These are phyloP conservation scores for Apiotrichum mycotoxinovorans DNA, from an alignment of 1,284 basidiomycete genomes.

Conservation along the genomic window DNA sequence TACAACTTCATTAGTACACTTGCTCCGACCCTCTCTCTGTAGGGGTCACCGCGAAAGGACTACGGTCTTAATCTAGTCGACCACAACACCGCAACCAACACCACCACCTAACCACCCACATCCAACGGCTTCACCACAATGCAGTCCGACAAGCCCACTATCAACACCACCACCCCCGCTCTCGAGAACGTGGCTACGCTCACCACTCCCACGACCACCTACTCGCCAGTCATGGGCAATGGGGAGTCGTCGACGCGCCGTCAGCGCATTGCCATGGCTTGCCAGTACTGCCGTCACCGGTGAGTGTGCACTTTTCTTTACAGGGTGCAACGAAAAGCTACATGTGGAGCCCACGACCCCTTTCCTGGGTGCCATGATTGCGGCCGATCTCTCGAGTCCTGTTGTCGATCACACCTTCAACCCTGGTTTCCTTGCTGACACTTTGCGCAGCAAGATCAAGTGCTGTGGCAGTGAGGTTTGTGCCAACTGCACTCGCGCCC, in stretches of 20 bases:
- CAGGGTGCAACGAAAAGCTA: no score
- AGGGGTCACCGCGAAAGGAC: not conserved
- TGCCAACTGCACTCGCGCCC: slow-evolving; percentile 46
- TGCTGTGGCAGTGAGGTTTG: slow-evolving; percentile 48
- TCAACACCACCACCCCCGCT: slow-evolving; percentile 6
- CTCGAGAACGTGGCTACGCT: slow-evolving; percentile 3
- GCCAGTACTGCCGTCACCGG: slow-evolving; percentile 47
- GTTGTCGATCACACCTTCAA: not conserved
- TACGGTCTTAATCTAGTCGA: not conserved
- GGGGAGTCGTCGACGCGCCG: slow-evolving; percentile 30
- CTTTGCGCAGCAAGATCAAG: slow-evolving; percentile 43
- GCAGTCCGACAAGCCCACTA: slow-evolving; percentile 12
- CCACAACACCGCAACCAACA: not conserved
- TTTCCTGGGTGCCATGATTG: no score
- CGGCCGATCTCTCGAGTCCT: no score
- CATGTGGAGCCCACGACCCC: no score
- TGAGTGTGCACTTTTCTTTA: slow-evolving; percentile 25
- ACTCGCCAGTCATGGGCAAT: slow-evolving; percentile 17
- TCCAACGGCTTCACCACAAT: not conserved
- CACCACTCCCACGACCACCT: slow-evolving; percentile 5
- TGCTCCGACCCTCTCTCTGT: no score
- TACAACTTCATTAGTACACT: no score
- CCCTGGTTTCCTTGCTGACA: slow-evolving; percentile 3
- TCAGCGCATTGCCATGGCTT: slow-evolving; percentile 47
- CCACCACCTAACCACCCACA: not conserved